A percentile compares a stretch with the other conserved stretches of the same genome.
These are phyloP conservation scores for Nepenthes gracilis DNA, from an alignment of 148 eudicot species.

Conservation along the genomic window DNA sequence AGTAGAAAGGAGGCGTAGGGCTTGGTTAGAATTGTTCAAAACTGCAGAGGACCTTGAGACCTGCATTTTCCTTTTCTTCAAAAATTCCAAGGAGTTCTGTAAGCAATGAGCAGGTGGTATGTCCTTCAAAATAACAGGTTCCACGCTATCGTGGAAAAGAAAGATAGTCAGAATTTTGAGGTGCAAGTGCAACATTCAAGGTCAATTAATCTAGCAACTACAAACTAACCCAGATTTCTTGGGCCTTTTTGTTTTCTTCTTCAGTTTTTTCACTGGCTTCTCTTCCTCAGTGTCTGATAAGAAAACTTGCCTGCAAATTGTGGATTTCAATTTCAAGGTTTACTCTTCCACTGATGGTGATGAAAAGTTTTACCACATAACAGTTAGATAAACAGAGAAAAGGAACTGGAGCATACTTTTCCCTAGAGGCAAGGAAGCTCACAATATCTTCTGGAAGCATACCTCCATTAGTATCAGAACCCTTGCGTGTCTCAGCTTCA, in stretches of 20 bases:
- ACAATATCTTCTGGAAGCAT: conserved; percentile 86
- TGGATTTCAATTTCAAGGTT: not conserved
- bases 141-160: conserved; percentile 31
- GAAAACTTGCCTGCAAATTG: conserved; percentile 65
- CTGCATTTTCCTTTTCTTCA: conserved; percentile 62
- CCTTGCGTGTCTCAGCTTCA: conserved; percentile 15
- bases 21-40: conserved; percentile 75
- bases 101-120: conserved; percentile 65
- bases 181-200: not conserved
- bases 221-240: conserved; percentile 45
- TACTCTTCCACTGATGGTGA: not conserved
- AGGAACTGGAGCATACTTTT: conserved; percentile 40
- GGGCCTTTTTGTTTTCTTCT: conserved; percentile 47
- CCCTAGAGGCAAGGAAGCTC: conserved; percentile 56
- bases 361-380: not conserved
- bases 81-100: conserved; percentile 63
- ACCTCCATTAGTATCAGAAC: conserved; percentile 29
- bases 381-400: not conserved
- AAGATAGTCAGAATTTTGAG: not conserved
- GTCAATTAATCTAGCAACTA: not conserved
- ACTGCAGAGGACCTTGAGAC: conserved; percentile 70
- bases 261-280: conserved; percentile 18
- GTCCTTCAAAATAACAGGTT: conserved; percentile 56
- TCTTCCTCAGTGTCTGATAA: conserved; percentile 89
- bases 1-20: conserved; percentile 58